phyloP scores from a whole-genome alignment of 768 basidiomycete species.

The Lactarius hengduanensis region DNA sequence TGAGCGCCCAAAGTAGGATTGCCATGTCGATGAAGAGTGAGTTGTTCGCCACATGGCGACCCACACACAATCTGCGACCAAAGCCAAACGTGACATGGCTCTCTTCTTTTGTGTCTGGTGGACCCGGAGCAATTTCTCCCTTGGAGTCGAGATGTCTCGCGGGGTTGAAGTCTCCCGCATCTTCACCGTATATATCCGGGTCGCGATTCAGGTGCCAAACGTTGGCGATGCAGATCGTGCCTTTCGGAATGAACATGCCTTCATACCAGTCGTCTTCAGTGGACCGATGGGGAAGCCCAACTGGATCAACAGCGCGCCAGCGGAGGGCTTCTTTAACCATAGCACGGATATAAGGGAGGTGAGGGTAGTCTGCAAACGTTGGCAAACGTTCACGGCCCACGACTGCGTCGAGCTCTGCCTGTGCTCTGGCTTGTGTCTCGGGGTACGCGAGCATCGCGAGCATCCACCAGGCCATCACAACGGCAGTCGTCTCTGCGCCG shows the following conservation, averaged over 20 bases:
- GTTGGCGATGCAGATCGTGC: constrained; percentile 26
- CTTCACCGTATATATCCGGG: constrained; percentile 27
- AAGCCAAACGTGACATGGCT: constrained; percentile 26
- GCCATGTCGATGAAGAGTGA: constrained; percentile 28
- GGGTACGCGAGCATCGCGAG: constrained; percentile 28
- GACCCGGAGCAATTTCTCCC: constrained; percentile 21
- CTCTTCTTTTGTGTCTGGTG: constrained; percentile 29
- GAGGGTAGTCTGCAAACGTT: constrained; percentile 23
- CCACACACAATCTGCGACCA: constrained; percentile 27
- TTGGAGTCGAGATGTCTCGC: constrained; percentile 25
- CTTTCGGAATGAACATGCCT: constrained; percentile 29
- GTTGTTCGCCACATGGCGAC: constrained; percentile 27
- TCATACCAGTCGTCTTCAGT: constrained; percentile 30
- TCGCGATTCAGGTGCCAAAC: constrained; percentile 29
- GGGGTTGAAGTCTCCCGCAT: constrained; percentile 26
- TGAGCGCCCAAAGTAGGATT: constrained; percentile 22
- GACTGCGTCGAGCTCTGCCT: constrained; percentile 27
- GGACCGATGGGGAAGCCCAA: constrained; percentile 28
- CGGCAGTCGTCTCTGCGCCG: constrained; percentile 26
- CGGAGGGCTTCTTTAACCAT: constrained; percentile 28
- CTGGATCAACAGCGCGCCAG: constrained; percentile 27
- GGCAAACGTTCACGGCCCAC: constrained; percentile 27
- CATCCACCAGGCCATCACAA: constrained; percentile 28
- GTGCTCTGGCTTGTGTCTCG: constrained; percentile 23
- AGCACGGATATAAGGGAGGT: constrained; percentile 27